Percentiles rank a stretch among this genome's conserved stretches.
Conservation (phyloP, 345 rosid species). For the Arabidopsis arenosa region DNA sequence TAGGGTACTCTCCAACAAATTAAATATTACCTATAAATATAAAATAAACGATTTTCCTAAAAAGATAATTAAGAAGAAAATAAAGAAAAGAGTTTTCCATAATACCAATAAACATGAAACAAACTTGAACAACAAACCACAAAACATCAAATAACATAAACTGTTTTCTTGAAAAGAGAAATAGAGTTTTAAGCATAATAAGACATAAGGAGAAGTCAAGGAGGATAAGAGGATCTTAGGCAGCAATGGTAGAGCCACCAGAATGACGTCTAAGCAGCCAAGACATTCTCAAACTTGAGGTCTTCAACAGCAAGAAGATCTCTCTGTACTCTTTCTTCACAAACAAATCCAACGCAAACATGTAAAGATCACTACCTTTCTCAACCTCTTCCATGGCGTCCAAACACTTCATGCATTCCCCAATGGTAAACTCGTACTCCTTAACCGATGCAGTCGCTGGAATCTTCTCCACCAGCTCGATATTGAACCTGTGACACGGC, state of each 20-base stretch:
- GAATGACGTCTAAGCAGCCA: conserved; percentile 54
- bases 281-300: conserved; percentile 45
- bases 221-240: conserved; percentile 14
- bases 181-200: not conserved
- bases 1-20: conserved; percentile 10
- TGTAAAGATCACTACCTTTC: conserved; percentile 52
- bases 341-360: conserved; percentile 58
- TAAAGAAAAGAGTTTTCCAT: too few species aligned
- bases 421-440: conserved; percentile 45
- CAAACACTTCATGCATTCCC: conserved; percentile 57
- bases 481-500: conserved; percentile 18
- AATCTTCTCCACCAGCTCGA: conserved; percentile 34
- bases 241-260: not conserved
- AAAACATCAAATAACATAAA: not conserved
- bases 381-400: conserved; percentile 56
- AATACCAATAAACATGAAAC: not conserved
- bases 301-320: conserved; percentile 55
- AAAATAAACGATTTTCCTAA: too few species aligned
- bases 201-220: not conserved
- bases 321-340: conserved; percentile 56
- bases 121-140: not conserved
- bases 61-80: too few species aligned
- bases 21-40: not conserved
- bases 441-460: conserved; percentile 27
- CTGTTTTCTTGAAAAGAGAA: not conserved